Evolutionary conservation across 2,329 filamentous ascomycete genomes (phyloP).

Genomic region (Cryoendolithus antarcticus): DNA sequence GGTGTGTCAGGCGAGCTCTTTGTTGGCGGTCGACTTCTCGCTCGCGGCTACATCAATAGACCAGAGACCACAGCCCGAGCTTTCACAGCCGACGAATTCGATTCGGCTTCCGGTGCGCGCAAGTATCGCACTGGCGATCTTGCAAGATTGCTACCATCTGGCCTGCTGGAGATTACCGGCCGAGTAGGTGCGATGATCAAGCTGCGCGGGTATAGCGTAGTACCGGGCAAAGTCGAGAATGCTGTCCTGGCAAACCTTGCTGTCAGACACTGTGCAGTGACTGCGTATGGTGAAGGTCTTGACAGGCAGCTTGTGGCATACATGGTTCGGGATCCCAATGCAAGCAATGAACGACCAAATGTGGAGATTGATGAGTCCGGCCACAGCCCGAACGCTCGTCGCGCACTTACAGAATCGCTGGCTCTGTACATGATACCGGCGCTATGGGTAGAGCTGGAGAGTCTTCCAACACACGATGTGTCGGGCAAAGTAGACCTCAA

Average conservation of each 20-base stretch:
- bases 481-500: slow-evolving; percentile 70
- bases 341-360: slow-evolving; percentile 43
- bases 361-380: slow-evolving; percentile 59
- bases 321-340: slow-evolving; percentile 54
- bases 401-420: slow-evolving; percentile 51
- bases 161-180: slow-evolving; percentile 62
- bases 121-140: slow-evolving; percentile 68
- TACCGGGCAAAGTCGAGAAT: slow-evolving; percentile 64
- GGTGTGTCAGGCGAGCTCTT: slow-evolving; percentile 62
- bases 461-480: slow-evolving; percentile 62
- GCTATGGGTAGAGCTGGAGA: slow-evolving; percentile 61
- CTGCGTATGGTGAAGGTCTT: slow-evolving; percentile 61
- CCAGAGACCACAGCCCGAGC: slow-evolving; percentile 64
- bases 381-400: slow-evolving; percentile 57
- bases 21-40: slow-evolving; percentile 60
- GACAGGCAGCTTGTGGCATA: slow-evolving; percentile 68
- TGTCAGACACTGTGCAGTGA: slow-evolving; percentile 58
- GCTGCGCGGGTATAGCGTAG: slow-evolving; percentile 64
- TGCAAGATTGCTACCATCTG: slow-evolving; percentile 53
- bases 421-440: slow-evolving; percentile 77
- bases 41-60: slow-evolving; percentile 65
- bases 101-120: slow-evolving; percentile 40
- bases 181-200: slow-evolving; percentile 72
- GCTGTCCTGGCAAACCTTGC: slow-evolving; percentile 58
- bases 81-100: slow-evolving; percentile 56